These are phyloP conservation scores for Saccharomycopsis sp. DNA, from an alignment of 805 yeast species.

Conservation along the genomic window DNA sequence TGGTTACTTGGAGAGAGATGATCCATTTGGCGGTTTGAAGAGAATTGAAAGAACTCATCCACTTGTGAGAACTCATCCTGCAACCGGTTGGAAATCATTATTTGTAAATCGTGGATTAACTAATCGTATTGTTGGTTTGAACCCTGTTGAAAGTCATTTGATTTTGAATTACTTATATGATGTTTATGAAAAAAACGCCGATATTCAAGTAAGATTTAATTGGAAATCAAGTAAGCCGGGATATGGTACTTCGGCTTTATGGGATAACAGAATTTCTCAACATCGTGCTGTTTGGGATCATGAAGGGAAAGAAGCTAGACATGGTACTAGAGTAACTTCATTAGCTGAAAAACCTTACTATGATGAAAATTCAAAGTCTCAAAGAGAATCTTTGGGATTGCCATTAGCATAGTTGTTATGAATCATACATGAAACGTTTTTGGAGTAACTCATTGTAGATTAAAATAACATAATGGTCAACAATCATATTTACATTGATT, in stretches of 20 bases:
- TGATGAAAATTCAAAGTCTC: slow-evolving; percentile 43
- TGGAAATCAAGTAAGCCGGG: slow-evolving; percentile 41
- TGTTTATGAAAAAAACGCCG: slow-evolving; percentile 44
- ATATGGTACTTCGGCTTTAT: slow-evolving; percentile 44
- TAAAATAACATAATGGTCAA: no score
- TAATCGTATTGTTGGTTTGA: slow-evolving; percentile 44
- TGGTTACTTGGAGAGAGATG: slow-evolving; percentile 35
- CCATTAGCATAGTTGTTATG: slow-evolving; percentile 19
- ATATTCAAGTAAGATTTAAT: slow-evolving; percentile 47
- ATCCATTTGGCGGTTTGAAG: slow-evolving; percentile 41
- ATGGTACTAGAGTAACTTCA: slow-evolving; percentile 47
- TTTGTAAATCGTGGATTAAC: slow-evolving; percentile 49
- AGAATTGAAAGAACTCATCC: slow-evolving; percentile 53
- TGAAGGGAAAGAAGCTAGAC: slow-evolving; percentile 37
- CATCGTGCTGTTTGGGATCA: slow-evolving; percentile 52
- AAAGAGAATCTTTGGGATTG: slow-evolving; percentile 44
- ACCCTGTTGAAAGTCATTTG: slow-evolving; percentile 42
- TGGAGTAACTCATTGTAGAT: no score
- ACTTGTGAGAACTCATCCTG: slow-evolving; percentile 56
- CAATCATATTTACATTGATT: no score
- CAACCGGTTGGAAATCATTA: slow-evolving; percentile 54
- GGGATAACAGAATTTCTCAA: slow-evolving; percentile 53
- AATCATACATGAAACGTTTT: not conserved
- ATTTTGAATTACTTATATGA: slow-evolving; percentile 40
- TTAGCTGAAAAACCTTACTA: slow-evolving; percentile 49